Evolutionary conservation across 306 rosid genomes (phyloP).

Genomic region (Ochetophila trinervis): DNA sequence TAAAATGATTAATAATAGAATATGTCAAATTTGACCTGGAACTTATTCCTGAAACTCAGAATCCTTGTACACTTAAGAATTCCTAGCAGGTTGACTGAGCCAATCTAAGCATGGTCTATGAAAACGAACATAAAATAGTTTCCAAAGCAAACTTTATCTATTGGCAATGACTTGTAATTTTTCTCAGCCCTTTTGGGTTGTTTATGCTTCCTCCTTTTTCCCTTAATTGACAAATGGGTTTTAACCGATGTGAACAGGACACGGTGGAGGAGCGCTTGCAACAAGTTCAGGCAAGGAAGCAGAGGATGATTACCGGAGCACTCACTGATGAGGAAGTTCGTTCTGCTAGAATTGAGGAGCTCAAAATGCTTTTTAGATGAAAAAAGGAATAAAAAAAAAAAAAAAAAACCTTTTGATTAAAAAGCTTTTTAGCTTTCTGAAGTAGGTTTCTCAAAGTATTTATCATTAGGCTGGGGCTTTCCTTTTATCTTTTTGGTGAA

Average conservation of each 20-base stretch:
- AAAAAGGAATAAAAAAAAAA: too few relatives aligned
- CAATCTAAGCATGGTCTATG: background rate
- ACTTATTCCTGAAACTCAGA: background rate
- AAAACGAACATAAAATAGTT: background rate
- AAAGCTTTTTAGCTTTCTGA: background rate
- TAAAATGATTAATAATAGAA: background rate
- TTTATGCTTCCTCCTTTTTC: background rate
- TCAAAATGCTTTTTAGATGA: constrained; percentile 73
- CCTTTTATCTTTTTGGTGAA: too few relatives aligned
- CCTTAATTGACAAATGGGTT: background rate
- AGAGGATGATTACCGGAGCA: constrained; percentile 75
- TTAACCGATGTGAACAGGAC: constrained; percentile 34
- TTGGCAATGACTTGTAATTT: too few relatives aligned
- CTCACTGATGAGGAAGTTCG: constrained; percentile 75
- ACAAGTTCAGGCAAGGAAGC: constrained; percentile 73
- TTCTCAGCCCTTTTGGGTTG: background rate
- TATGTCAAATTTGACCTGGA: background rate
- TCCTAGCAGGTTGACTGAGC: background rate
- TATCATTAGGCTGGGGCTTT: background rate
- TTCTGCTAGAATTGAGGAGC: constrained; percentile 65
- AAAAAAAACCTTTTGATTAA: background rate
- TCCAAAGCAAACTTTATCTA: background rate
- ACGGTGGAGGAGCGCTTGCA: constrained; percentile 73
- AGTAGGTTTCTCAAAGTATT: background rate
- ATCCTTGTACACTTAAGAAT: background rate